phyloP scores from a whole-genome alignment of 257 asterid species.

The Sherardia arvensis region DNA sequence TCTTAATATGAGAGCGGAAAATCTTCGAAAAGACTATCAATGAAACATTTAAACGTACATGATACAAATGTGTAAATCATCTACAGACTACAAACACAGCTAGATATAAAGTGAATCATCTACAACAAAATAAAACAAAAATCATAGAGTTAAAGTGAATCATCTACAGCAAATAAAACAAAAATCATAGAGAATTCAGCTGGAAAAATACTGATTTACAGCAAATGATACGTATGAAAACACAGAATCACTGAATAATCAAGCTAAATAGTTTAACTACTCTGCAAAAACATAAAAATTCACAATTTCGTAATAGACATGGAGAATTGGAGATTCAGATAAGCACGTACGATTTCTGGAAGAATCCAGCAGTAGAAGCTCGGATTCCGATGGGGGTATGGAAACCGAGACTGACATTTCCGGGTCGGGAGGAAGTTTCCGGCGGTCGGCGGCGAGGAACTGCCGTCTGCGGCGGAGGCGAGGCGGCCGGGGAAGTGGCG shows the following conservation, averaged over 20 bases:
- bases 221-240: background rate
- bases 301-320: background rate
- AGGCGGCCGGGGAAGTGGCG: conserved; percentile 13
- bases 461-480: conserved; percentile 13
- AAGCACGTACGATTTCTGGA: conserved; percentile 53
- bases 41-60: too few species aligned
- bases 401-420: conserved; percentile 55
- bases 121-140: background rate
- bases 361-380: conserved; percentile 51
- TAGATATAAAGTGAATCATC: background rate
- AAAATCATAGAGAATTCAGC: too few species aligned
- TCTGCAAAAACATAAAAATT: background rate
- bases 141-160: background rate
- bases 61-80: background rate
- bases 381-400: conserved; percentile 43
- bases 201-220: background rate
- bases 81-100: background rate
- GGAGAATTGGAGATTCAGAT: background rate
- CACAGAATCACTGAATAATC: too few species aligned
- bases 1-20: background rate
- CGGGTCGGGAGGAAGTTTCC: conserved; percentile 25
- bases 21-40: too few species aligned
- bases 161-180: too few species aligned
- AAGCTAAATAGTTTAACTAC: background rate
- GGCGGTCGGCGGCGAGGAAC: conserved; percentile 10